Percentiles rank a stretch among this genome's conserved stretches.
Conservation (phyloP, 495 filamentous ascomycete genomes). For the Lentithecium fluviatile region DNA sequence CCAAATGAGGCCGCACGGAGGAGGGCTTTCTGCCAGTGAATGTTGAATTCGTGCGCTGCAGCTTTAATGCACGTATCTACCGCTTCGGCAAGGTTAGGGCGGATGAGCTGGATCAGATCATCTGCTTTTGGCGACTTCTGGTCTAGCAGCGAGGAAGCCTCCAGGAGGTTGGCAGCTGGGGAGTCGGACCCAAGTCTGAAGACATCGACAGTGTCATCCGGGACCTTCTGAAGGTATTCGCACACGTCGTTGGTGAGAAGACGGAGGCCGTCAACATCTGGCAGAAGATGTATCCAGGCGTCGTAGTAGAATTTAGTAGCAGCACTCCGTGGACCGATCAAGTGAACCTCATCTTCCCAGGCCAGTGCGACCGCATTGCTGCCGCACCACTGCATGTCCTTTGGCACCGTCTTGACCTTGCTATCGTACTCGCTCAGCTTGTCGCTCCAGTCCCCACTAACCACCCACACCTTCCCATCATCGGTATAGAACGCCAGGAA, state of each 20-base stretch:
- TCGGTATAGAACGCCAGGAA: slow-evolving; percentile 83
- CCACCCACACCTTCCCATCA: slow-evolving; percentile 86
- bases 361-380: slow-evolving; percentile 91
- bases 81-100: slow-evolving; percentile 79
- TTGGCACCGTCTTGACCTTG: slow-evolving; percentile 76
- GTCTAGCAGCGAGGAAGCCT: slow-evolving; percentile 88
- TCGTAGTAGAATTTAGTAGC: slow-evolving; percentile 87
- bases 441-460: slow-evolving; percentile 89
- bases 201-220: slow-evolving; percentile 81
- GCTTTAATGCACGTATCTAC: slow-evolving; percentile 90
- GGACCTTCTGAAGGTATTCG: slow-evolving; percentile 92
- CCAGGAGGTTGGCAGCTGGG: slow-evolving; percentile 83
- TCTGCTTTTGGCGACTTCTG: slow-evolving; percentile 95
- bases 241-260: slow-evolving; percentile 87
- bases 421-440: slow-evolving; percentile 91
- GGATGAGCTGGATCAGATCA: slow-evolving; percentile 93
- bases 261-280: slow-evolving; percentile 85
- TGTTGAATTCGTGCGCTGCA: slow-evolving; percentile 84
- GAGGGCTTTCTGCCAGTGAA: slow-evolving; percentile 91
- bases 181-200: slow-evolving; percentile 84
- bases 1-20: slow-evolving; percentile 95
- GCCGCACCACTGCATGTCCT: slow-evolving; percentile 91
- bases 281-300: slow-evolving; percentile 80
- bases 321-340: slow-evolving; percentile 80
- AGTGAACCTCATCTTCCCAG: slow-evolving; percentile 98